phyloP scores from a whole-genome alignment of 176 grass and related monocot genomes.

The Bonia amplexicaulis region DNA sequence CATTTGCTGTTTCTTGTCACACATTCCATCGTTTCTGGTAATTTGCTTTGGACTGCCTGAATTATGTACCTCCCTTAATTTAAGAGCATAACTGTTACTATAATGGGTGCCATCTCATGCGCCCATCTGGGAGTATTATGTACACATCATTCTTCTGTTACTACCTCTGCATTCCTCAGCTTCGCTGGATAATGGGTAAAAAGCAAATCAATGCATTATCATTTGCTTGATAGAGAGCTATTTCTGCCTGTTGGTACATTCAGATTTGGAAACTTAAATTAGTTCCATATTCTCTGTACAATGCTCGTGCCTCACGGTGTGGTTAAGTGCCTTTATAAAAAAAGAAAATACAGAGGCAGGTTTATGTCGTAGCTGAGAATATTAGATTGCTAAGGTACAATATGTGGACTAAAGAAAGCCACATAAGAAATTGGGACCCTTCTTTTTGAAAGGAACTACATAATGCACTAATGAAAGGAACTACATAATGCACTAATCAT shows the following conservation, averaged over 20 bases:
- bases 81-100: neutral
- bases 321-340: neutral
- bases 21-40: neutral
- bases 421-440: neutral
- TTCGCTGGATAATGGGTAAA: neutral
- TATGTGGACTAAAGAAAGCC: neutral
- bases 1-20: neutral
- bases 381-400: neutral
- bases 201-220: neutral
- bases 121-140: neutral
- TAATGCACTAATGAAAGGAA: conserved; percentile 4
- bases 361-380: neutral
- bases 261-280: neutral
- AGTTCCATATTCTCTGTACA: neutral
- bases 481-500: conserved; percentile 2
- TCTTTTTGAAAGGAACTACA: neutral
- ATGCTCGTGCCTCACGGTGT: neutral
- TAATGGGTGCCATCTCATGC: neutral
- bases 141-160: neutral
- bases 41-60: neutral
- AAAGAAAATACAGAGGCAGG: neutral
- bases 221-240: neutral
- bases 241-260: neutral
- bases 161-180: neutral
- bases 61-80: neutral